phyloP scores from a whole-genome alignment of 208 protist species.

The Trypanosoma avium region DNA sequence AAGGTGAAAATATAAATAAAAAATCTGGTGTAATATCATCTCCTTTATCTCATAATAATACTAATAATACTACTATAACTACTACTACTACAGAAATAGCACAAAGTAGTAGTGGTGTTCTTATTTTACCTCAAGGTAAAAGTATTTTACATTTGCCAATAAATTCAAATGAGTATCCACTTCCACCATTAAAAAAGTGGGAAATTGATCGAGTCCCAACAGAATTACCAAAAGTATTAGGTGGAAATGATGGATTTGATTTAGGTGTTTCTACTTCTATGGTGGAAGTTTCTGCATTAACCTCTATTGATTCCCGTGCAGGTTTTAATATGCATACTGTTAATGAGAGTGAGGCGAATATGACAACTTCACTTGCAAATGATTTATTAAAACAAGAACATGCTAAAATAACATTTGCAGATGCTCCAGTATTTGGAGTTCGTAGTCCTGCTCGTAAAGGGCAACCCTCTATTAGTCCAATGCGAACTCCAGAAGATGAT shows the following conservation, averaged over 20 bases:
- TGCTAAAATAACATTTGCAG: constrained; percentile 6
- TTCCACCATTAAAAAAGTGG: constrained; percentile 14
- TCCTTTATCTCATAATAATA: too few species aligned
- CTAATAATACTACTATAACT: too few species aligned
- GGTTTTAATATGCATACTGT: constrained; percentile 6
- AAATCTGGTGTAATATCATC: neutral
- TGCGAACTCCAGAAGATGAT: constrained; percentile 26
- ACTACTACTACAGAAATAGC: neutral
- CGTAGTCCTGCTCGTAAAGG: constrained; percentile 29
- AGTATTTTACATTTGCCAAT: constrained; percentile 16
- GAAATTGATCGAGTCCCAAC: constrained; percentile 5
- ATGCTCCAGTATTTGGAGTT: constrained; percentile 18
- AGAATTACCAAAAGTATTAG: constrained; percentile 10
- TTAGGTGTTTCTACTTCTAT: constrained; percentile 27
- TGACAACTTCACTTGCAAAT: constrained; percentile 7
- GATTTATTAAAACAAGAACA: neutral
- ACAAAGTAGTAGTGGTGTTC: constrained; percentile 12
- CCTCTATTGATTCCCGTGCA: constrained; percentile 20
- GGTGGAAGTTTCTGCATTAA: constrained; percentile 66
- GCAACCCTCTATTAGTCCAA: constrained; percentile 15
- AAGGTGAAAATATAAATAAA: neutral
- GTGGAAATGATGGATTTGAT: neutral
- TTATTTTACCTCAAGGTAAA: constrained; percentile 13
- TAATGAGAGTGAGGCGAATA: neutral
- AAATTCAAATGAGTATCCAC: neutral